A percentile compares a stretch with the other conserved stretches of the same genome.
Evolutionary conservation across 2,329 filamentous ascomycete species (phyloP).

Genomic region (Uncinocarpus reesii): DNA sequence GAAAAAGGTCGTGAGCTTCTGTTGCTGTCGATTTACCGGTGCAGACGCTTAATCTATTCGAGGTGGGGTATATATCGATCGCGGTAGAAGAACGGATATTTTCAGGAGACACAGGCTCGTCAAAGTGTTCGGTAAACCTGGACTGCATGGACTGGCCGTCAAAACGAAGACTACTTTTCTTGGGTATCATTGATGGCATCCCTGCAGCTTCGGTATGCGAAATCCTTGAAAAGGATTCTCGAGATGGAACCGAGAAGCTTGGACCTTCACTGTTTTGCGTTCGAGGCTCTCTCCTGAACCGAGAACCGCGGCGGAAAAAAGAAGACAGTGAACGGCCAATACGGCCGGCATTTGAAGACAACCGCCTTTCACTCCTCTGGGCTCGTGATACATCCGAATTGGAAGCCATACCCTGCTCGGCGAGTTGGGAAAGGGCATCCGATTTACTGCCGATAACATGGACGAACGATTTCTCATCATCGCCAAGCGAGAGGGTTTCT

Average conservation of each 20-base stretch:
- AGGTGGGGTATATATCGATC: slow-evolving; percentile 16
- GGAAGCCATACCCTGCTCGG: slow-evolving; percentile 5
- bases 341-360: slow-evolving; percentile 20
- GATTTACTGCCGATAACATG: neutral
- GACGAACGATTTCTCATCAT: slow-evolving; percentile 2
- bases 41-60: slow-evolving; percentile 10
- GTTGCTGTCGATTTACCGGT: slow-evolving; percentile 16
- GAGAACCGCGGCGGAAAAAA: slow-evolving; percentile 59
- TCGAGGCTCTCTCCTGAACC: slow-evolving; percentile 4
- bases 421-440: neutral
- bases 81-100: slow-evolving; percentile 70
- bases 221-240: slow-evolving; percentile 66
- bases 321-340: slow-evolving; percentile 50
- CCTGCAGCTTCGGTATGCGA: slow-evolving; percentile 31
- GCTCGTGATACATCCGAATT: slow-evolving; percentile 5
- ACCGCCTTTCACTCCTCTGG: slow-evolving; percentile 3
- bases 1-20: slow-evolving; percentile 26
- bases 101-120: slow-evolving; percentile 72
- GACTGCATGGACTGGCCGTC: slow-evolving; percentile 67
- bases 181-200: slow-evolving; percentile 27
- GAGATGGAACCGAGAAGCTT: slow-evolving; percentile 75
- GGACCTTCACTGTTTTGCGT: slow-evolving; percentile 4
- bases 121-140: slow-evolving; percentile 84
- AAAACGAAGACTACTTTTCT: slow-evolving; percentile 39
- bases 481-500: neutral